phyloP scores from a whole-genome alignment of 805 yeast species.

The Hanseniaspora thailandica region DNA sequence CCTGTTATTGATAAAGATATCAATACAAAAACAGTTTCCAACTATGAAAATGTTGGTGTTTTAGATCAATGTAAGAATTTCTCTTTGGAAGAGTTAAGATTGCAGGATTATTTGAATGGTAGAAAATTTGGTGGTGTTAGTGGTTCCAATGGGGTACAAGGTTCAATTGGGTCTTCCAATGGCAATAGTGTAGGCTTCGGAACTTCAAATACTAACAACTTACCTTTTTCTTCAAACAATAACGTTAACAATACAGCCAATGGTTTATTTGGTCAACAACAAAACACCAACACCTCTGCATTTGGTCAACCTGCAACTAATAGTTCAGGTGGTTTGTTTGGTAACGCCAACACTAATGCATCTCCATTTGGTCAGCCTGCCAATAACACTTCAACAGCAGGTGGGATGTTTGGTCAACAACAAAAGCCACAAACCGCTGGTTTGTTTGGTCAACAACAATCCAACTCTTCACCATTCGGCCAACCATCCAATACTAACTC shows the following conservation, averaged over 20 bases:
- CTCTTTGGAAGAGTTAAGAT: slow-evolving; percentile 79
- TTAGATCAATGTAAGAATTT: slow-evolving; percentile 84
- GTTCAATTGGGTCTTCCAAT: slow-evolving; percentile 25
- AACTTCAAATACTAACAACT: slow-evolving; percentile 11
- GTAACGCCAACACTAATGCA: slow-evolving; percentile 25
- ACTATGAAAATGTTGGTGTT: slow-evolving; percentile 62
- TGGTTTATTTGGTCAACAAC: slow-evolving; percentile 27
- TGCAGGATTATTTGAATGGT: slow-evolving; percentile 73
- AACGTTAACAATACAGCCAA: slow-evolving; percentile 18
- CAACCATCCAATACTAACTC: slow-evolving; percentile 17
- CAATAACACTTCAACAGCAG: slow-evolving; percentile 19
- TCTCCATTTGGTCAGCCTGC: slow-evolving; percentile 24
- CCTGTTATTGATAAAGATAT: slow-evolving; percentile 63
- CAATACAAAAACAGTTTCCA: slow-evolving; percentile 41
- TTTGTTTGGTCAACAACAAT: slow-evolving; percentile 31
- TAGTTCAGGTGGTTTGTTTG: slow-evolving; percentile 30
- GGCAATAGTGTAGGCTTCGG: slow-evolving; percentile 17
- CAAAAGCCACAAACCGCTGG: slow-evolving; percentile 26
- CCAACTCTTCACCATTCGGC: slow-evolving; percentile 25
- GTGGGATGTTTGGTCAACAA: slow-evolving; percentile 27
- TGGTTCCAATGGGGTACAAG: slow-evolving; percentile 27
- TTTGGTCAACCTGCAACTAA: slow-evolving; percentile 26
- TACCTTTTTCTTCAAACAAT: slow-evolving; percentile 5
- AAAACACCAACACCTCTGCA: slow-evolving; percentile 21
- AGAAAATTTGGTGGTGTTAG: slow-evolving; percentile 26